phyloP scores from a whole-genome alignment of 352 stramenopile species.

The Ophiocytium majus region DNA sequence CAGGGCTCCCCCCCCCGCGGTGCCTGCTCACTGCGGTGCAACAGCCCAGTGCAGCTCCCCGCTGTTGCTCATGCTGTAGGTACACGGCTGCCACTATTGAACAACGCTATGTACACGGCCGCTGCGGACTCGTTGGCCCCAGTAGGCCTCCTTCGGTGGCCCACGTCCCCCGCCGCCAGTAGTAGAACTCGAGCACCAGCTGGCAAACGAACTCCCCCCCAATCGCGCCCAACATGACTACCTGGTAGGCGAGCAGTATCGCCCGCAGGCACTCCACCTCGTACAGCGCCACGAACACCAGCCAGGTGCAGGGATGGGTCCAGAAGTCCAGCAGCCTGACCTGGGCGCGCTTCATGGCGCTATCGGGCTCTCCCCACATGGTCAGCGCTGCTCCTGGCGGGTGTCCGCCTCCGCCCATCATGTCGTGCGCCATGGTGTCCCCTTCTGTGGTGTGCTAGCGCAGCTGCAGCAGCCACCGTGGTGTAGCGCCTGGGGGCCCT shows the following conservation, averaged over 20 bases:
- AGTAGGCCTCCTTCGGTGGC: neutral
- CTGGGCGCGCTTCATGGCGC: neutral
- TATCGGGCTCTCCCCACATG: too few relatives aligned
- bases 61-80: neutral
- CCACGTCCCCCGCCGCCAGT: neutral
- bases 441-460: too few relatives aligned
- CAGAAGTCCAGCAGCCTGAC: neutral
- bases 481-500: too few relatives aligned
- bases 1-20: too few relatives aligned
- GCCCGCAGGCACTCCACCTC: neutral
- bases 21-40: too few relatives aligned
- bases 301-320: neutral
- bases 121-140: neutral
- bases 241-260: neutral
- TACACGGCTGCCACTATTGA: too few relatives aligned
- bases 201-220: neutral
- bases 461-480: too few relatives aligned
- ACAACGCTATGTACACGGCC: too few relatives aligned
- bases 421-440: too few relatives aligned
- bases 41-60: neutral
- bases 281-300: neutral
- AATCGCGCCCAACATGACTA: neutral
- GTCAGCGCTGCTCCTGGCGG: too few relatives aligned
- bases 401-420: too few relatives aligned
- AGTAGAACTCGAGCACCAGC: neutral